Evolutionary conservation across 139 green algal species (phyloP).

Genomic region (Edaphochlamys debaryana): DNA sequence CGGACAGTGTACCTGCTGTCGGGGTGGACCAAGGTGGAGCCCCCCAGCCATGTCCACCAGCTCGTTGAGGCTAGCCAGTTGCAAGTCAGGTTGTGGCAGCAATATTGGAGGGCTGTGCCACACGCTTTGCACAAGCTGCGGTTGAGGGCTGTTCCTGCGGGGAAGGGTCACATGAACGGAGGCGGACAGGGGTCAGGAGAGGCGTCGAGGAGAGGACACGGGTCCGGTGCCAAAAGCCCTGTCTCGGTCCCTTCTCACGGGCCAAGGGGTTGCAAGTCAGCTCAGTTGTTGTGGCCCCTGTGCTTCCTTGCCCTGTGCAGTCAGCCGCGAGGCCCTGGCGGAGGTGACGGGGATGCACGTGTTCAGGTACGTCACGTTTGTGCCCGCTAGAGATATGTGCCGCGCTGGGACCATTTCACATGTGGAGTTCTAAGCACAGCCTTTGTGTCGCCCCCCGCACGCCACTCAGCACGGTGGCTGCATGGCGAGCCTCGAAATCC

Average conservation of each 20-base stretch:
- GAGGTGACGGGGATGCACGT: constrained; percentile 39
- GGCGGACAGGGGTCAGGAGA: no score
- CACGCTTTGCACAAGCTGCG: not conserved
- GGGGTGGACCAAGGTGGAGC: constrained; percentile 21
- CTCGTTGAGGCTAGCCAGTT: constrained; percentile 26
- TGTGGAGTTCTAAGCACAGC: no score
- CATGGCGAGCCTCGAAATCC: no score
- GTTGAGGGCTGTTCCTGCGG: not conserved
- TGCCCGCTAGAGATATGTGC: not conserved
- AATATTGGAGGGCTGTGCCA: not conserved
- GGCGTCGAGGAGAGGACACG: not conserved
- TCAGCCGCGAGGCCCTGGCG: not conserved
- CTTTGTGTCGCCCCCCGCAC: no score
- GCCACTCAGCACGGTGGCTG: no score
- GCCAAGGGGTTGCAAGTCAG: no score
- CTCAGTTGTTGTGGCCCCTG: no score
- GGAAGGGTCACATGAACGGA: no score
- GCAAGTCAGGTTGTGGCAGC: not conserved
- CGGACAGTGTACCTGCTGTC: constrained; percentile 34
- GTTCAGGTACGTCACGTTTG: constrained; percentile 15
- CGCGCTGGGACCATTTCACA: no score
- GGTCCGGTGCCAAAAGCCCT: no score
- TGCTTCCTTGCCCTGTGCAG: not conserved
- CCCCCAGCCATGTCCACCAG: constrained; percentile 14
- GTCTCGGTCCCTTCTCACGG: no score